Base-by-base conservation (phyloP, 1,284 basidiomycete genomes). In the Meira miltonrushii region DNA sequence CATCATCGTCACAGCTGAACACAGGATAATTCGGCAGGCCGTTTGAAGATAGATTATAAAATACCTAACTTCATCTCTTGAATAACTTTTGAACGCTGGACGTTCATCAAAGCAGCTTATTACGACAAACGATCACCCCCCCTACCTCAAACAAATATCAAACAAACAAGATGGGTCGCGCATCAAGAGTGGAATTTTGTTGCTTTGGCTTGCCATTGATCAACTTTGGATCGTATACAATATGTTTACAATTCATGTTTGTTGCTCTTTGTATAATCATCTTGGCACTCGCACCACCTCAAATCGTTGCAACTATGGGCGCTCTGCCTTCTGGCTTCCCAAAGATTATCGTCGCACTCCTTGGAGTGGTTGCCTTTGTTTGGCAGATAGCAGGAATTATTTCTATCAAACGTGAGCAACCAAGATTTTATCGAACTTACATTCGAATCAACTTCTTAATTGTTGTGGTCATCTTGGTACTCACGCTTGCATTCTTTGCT, bases 171-270 rank as follows among this genome's bases (percentile, higher is more conserved):
- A 33, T 33, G 28, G 28, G 28, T 33, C 28, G 28, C 28, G 28
- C 28, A 33, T 33, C 28, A 33, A n/a, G 68, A 15, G 57, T 69
- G 56, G 68, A 68, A 44, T 77, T 77, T 57, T 75, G 72, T 62
- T 77, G 74, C 60, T 77, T 69, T 62, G 68, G 60, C 11, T 55
- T 74, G 2, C 75, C 75, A 9, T 67, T 78, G 19, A 70, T 78
- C 55, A 78, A 78, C 23, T 52, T 68, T 6, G 75, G 75, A 4
- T 74, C 75, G 2, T 78, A 78, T 55, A 49, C 71, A 28, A 54
- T 75, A 21, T 64, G 72, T 2, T 54, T 72, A 21, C 71, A 78
- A 53, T 66, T 61, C 3, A 71, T 71, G 1, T 54, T 74, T 13
- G 71, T 77, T 15, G 58, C 68, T 21, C 65, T 76, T 12, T 67